These are phyloP conservation scores for Salix dunnii DNA, from an alignment of 345 rosid genomes.

Conservation along the genomic window DNA sequence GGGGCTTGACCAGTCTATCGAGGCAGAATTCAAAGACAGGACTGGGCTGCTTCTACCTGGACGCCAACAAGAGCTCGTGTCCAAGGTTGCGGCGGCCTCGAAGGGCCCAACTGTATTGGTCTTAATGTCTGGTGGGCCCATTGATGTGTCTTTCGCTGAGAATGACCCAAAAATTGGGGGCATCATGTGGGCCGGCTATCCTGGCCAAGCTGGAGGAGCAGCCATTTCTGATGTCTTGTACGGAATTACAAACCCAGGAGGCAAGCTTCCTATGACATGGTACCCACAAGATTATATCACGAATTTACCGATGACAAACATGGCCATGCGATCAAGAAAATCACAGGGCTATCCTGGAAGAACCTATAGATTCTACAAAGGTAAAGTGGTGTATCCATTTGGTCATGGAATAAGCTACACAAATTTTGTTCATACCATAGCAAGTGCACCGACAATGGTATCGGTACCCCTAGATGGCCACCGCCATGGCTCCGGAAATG, in stretches of 20 bases:
- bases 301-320: conserved; percentile 30
- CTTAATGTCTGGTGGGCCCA: conserved; percentile 33
- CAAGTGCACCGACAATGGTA: conserved; percentile 49
- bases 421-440: conserved; percentile 49
- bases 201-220: conserved; percentile 32
- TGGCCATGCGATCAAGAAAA: conserved; percentile 26
- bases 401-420: conserved; percentile 89
- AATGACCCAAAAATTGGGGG: conserved; percentile 18
- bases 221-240: conserved; percentile 29
- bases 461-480: conserved; percentile 49
- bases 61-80: conserved; percentile 25
- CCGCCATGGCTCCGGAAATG: conserved; percentile 32
- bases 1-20: conserved; percentile 31
- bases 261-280: conserved; percentile 37
- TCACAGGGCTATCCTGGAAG: conserved; percentile 24
- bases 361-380: conserved; percentile 62
- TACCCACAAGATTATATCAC: conserved; percentile 29
- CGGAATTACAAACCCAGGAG: conserved; percentile 30
- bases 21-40: conserved; percentile 28
- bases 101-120: conserved; percentile 25
- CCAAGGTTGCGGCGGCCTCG: conserved; percentile 21
- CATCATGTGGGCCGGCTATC: conserved; percentile 33
- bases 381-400: conserved; percentile 73
- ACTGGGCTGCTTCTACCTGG: conserved; percentile 28
- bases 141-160: conserved; percentile 23